A percentile compares a stretch with the other conserved stretches of the same genome.
These are phyloP conservation scores for Epichloe sylvatica DNA, from an alignment of 2,329 filamentous ascomycete species.

Conservation along the genomic window DNA sequence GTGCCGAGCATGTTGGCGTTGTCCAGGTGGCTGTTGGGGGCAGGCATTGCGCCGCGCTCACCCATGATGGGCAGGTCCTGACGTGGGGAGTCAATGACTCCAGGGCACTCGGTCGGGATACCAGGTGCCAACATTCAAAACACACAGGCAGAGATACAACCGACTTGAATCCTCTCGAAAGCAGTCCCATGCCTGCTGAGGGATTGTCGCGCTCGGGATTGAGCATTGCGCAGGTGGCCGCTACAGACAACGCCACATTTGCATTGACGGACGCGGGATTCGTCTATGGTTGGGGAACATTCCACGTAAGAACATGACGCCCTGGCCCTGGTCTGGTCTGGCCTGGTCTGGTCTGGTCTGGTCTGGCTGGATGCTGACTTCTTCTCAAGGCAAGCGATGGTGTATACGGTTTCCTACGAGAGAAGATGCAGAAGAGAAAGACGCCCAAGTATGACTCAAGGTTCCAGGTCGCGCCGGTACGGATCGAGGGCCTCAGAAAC, in stretches of 20 bases:
- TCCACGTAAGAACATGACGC: constrained; percentile 35
- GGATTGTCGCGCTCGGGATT: constrained; percentile 33
- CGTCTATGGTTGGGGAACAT: constrained; percentile 67
- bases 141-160: constrained; percentile 23
- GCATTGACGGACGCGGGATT: constrained; percentile 53
- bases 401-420: constrained; percentile 6
- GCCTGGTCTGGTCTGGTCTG: too few species aligned
- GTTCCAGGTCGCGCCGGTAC: constrained; percentile 21
- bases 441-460: constrained; percentile 4
- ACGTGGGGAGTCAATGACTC: constrained; percentile 58
- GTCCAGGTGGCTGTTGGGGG: constrained; percentile 48
- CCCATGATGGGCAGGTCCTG: constrained; percentile 46
- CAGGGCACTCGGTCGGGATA: constrained; percentile 47
- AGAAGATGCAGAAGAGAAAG: constrained; percentile 25
- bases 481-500: constrained; percentile 42
- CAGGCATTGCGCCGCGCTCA: constrained; percentile 50
- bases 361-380: not conserved
- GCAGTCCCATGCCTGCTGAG: constrained; percentile 35
- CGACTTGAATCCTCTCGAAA: constrained; percentile 44
- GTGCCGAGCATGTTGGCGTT: constrained; percentile 31
- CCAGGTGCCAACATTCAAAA: constrained; percentile 28
- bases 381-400: constrained; percentile 5
- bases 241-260: constrained; percentile 54
- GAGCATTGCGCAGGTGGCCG: constrained; percentile 45
- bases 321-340: too few species aligned